Evolutionary conservation across 2,329 filamentous ascomycete genomes (phyloP).

Genomic region (Neocatenulostroma microsporum): DNA sequence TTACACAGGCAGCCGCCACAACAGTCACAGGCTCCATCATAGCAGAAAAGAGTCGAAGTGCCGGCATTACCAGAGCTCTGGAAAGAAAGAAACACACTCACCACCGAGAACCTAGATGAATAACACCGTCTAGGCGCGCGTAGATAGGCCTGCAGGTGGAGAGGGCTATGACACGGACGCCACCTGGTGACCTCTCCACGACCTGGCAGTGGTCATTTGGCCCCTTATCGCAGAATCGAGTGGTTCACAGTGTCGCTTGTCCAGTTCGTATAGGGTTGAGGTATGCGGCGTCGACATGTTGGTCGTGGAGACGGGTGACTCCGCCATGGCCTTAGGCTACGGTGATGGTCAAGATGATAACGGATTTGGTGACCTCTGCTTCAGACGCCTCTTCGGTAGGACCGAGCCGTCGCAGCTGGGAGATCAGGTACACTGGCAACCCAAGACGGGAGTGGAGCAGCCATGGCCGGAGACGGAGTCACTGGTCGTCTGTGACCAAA

Average conservation of each 20-base stretch:
- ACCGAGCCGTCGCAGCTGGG: too few species aligned
- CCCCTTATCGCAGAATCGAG: neutral
- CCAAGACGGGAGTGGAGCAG: too few species aligned
- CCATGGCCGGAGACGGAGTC: too few species aligned
- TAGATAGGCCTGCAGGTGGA: neutral
- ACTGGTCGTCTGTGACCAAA: neutral
- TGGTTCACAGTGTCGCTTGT: neutral
- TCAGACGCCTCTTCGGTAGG: neutral
- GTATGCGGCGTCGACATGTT: neutral
- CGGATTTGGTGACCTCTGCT: neutral
- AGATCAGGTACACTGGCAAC: too few species aligned
- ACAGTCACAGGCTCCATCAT: neutral
- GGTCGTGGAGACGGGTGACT: too few species aligned
- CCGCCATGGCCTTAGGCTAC: neutral
- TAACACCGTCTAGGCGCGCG: neutral
- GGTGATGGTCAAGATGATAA: neutral
- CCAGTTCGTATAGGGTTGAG: neutral
- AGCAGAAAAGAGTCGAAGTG: neutral
- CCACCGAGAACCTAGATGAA: neutral
- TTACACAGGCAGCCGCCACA: neutral
- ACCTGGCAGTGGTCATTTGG: too few species aligned
- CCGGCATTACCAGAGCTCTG: neutral
- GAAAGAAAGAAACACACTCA: neutral
- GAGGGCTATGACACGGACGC: neutral
- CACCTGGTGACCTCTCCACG: neutral